These are phyloP conservation scores for Purshia tridentata DNA, from an alignment of 306 rosid genomes.

Conservation along the genomic window DNA sequence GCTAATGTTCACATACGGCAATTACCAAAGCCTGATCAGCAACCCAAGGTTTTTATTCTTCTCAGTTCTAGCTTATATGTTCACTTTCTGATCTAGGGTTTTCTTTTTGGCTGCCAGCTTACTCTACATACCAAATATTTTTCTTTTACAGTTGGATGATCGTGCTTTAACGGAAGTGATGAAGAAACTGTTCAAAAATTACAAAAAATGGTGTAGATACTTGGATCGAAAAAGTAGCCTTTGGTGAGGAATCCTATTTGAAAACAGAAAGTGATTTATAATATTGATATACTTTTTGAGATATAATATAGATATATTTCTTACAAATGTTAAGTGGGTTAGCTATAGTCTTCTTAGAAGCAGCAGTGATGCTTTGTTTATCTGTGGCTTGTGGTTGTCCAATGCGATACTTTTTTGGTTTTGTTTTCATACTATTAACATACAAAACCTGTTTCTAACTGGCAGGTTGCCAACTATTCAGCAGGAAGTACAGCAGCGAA, in stretches of 20 bases:
- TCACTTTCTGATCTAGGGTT: slow-evolving; percentile 19
- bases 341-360: background rate
- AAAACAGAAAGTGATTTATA: background rate
- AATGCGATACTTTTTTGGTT: background rate
- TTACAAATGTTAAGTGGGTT: background rate
- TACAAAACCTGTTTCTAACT: slow-evolving; percentile 19
- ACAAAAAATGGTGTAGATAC: slow-evolving; percentile 93
- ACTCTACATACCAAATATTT: background rate
- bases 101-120: slow-evolving; percentile 12
- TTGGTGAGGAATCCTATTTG: slow-evolving; percentile 61
- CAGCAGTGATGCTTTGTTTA: background rate
- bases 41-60: slow-evolving; percentile 56
- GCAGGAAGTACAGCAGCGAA: slow-evolving; percentile 94
- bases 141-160: slow-evolving; percentile 70
- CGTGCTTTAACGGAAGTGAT: slow-evolving; percentile 75
- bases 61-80: slow-evolving; percentile 14
- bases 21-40: slow-evolving; percentile 65
- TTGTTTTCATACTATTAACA: slow-evolving; percentile 5
- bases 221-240: slow-evolving; percentile 98
- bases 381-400: background rate
- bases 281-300: background rate
- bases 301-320: background rate
- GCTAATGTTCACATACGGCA: slow-evolving; percentile 87
- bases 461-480: slow-evolving; percentile 93
- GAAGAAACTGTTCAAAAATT: slow-evolving; percentile 92